Evolutionary conservation across 345 rosid genomes (phyloP), one percentile per base, ranked within the genome.

Genomic region (Gynandropsis gynandra): DNA sequence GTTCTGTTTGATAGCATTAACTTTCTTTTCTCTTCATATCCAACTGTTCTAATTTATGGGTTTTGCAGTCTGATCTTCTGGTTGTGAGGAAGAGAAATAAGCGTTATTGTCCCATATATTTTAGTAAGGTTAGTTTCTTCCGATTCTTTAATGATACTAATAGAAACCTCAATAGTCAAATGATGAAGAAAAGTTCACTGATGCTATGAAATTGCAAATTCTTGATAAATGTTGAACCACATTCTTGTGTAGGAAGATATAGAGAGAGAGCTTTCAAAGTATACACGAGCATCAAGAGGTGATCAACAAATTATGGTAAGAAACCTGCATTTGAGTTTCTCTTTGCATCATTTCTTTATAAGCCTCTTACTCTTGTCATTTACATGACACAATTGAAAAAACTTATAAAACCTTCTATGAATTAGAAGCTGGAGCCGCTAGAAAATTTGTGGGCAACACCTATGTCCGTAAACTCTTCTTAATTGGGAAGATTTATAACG

Each of bases 51-150:
- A 14, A 31, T 63, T 51, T 2, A 24, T 24, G 27, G 0, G 29
- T 9, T 59, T n/a, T 73, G 62, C 89, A 90, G 98, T 90, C 98
- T 16, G 98, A 90, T 50, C 92, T 80, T 63, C 76, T 87, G 73
- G 82, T 82, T 44, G 85, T 84, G 69, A 83, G 73, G 81, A 90
- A 70, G 68, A 87, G 62, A 68, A 80, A 74, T 68, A 82, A 67
- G 70, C 85, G 98, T 16, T 90, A 75, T 69, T 84, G 83, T 77
- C 98, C 96, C 10, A 61, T 90, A 65, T 90, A 84, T 76, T 90
- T 90, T 76, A 83, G 82, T 60, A 90, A 90, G 96, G 98, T 89
- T 57, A 40, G 68, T 61, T 59, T 63, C 56, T 54, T 16, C 47
- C 13, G 0, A 8, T 51, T 16, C 31, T 16, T 17, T 5, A 17